Evolutionary conservation across 345 rosid genomes (phyloP), one percentile per base, ranked within the genome.

Genomic region (Eutrema heterophyllum): DNA sequence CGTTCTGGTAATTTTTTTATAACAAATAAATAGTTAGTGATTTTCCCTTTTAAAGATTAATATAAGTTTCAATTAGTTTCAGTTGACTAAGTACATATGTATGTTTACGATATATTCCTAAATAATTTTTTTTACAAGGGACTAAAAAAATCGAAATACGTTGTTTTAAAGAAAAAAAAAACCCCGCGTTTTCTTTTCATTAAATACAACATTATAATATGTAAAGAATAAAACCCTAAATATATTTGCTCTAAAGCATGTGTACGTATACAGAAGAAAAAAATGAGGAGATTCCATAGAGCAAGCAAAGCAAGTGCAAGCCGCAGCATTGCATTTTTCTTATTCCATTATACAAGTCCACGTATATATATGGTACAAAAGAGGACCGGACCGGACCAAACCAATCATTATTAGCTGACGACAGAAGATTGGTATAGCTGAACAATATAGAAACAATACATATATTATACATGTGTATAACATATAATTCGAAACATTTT

Each of bases 231-330:
- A 26, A 39, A 38, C 9, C 38, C 6, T 51, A 26, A 50, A 3
- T 38, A 30, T 43, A 18, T 9, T 43, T 13, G 26, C 14, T 29
- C 9, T 44, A 10, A 29, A 21, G 18, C 16, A 64, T 35, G 11
- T 38, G 4, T 49, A 60, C 49, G n/a, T 59, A 39, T 38, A 27
- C 16, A 52, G 36, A 27, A 52, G 33, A 26, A 11, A 21, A 68
- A 6, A 27, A 35, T 48, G 30, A n/a, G 46, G 16, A 26, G 40
- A 46, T 8, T 51, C 33, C n/a, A 32, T 24, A 33, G 44, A 63
- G 48, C 49, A 73, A 54, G 64, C 54, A 41, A 72, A 72, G 54
- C 63, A 53, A 62, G 26, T 72, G 63, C 76, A 70, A 64, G 56
- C 56, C 50, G 46, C 44, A 44, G 57, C 64, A 64, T 64, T 43